Evolutionary conservation across 371 early-diverging fungal species (phyloP).

Genomic region (Actinomortierella ambigua): DNA sequence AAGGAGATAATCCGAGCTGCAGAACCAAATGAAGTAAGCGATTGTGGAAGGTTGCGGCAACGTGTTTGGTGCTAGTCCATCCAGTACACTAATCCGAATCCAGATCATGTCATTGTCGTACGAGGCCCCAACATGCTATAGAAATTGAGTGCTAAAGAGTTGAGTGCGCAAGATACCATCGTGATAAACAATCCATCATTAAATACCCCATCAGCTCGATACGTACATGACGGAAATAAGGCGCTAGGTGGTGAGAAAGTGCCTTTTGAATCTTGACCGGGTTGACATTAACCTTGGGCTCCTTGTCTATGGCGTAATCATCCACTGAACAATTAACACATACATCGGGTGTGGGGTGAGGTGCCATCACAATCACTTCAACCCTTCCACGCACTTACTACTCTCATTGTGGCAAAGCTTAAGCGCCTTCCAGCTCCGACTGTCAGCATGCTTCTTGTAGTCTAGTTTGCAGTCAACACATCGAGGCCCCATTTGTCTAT

Average conservation of each 20-base stretch:
- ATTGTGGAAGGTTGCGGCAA: constrained; percentile 35
- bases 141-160: too few relatives aligned
- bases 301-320: constrained; percentile 12
- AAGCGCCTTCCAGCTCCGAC: constrained; percentile 46
- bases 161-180: neutral
- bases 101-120: constrained; percentile 48
- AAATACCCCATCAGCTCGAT: neutral
- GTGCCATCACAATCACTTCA: too few relatives aligned
- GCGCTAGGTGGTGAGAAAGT: constrained; percentile 25
- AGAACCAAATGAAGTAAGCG: constrained; percentile 53
- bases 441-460: constrained; percentile 26
- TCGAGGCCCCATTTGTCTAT: too few relatives aligned
- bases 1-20: constrained; percentile 51
- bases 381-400: constrained; percentile 14
- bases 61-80: constrained; percentile 34
- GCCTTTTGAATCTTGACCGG: constrained; percentile 25
- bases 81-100: constrained; percentile 54
- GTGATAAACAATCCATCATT: neutral
- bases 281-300: constrained; percentile 8
- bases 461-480: constrained; percentile 14
- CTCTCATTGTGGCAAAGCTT: constrained; percentile 27
- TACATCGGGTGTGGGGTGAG: neutral
- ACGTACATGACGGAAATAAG: constrained; percentile 47
- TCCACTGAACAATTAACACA: constrained; percentile 4
- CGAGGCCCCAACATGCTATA: constrained; percentile 49